These are phyloP conservation scores for Spizellomyces punctatus DNA, from an alignment of 192 early-diverging fungal genomes.

Conservation along the genomic window DNA sequence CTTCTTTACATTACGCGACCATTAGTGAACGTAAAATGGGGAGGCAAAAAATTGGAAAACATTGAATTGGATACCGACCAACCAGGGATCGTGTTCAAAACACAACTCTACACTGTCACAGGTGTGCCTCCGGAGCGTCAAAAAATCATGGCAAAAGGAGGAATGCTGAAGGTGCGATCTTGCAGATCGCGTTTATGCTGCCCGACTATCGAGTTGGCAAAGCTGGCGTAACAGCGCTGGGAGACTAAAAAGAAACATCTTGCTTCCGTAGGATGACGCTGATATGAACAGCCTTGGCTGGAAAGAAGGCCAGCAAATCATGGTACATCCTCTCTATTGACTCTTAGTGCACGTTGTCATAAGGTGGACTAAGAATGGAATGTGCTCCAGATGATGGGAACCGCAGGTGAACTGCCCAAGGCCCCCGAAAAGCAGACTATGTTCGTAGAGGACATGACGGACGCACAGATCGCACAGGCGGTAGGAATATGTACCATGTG, in stretches of 20 bases:
- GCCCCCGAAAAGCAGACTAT: slow-evolving; percentile 67
- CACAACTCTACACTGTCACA: slow-evolving; percentile 86
- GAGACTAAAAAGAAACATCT: too few relatives aligned
- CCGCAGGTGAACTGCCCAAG: slow-evolving; percentile 89
- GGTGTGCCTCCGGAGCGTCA: slow-evolving; percentile 91
- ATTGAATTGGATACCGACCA: slow-evolving; percentile 76
- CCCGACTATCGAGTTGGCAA: not conserved
- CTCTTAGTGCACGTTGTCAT: too few relatives aligned
- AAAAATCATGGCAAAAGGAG: slow-evolving; percentile 94
- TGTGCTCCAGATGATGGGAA: slow-evolving; percentile 86
- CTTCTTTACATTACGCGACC: too few relatives aligned
- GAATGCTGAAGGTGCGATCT: slow-evolving; percentile 74
- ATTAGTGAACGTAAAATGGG: slow-evolving; percentile 85
- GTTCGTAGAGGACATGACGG: slow-evolving; percentile 95
- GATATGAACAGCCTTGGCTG: slow-evolving; percentile 72
- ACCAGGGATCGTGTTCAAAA: slow-evolving; percentile 81
- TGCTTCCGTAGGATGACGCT: slow-evolving; percentile 66
- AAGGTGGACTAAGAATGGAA: not conserved
- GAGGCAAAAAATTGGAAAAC: slow-evolving; percentile 80
- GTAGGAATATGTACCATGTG: slow-evolving; percentile 39
- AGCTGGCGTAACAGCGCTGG: not conserved
- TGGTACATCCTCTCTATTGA: slow-evolving; percentile 14
- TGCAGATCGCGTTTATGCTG: not conserved
- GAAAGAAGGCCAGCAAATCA: slow-evolving; percentile 60
- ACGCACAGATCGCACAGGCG: slow-evolving; percentile 80